Evolutionary conservation across 202 grass and related monocot genomes (phyloP).

Genomic region (Panicum hallii): DNA sequence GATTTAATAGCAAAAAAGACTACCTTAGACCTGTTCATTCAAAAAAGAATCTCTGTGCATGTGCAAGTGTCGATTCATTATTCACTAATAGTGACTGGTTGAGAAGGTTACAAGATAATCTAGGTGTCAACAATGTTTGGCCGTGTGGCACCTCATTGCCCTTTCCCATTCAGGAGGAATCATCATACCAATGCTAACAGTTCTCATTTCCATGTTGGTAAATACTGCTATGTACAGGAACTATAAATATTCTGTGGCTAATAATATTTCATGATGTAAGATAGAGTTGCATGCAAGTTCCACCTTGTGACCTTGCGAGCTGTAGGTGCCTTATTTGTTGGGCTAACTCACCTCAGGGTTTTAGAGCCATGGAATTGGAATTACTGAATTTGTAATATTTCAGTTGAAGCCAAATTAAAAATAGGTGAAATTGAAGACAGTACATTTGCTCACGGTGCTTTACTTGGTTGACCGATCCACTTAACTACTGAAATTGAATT

Average conservation of each 20-base stretch:
- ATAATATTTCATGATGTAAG: neutral
- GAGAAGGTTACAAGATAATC: slow-evolving; percentile 10
- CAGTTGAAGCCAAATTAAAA: slow-evolving; percentile 5
- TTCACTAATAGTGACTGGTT: slow-evolving; percentile 2
- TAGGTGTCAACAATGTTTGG: neutral
- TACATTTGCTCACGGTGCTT: neutral
- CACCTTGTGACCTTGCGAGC: neutral
- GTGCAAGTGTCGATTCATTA: neutral
- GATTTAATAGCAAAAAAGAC: neutral
- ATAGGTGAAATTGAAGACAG: slow-evolving; percentile 21
- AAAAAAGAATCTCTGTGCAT: neutral
- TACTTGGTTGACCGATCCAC: neutral
- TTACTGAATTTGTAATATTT: neutral
- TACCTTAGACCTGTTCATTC: slow-evolving; percentile 11
- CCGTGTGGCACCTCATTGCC: neutral
- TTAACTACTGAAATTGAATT: neutral
- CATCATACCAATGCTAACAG: neutral
- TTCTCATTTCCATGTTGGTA: slow-evolving; percentile 15
- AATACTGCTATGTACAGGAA: neutral
- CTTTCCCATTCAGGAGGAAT: neutral
- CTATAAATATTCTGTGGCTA: slow-evolving; percentile 1
- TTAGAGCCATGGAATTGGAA: neutral
- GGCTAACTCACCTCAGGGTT: neutral
- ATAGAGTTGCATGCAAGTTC: slow-evolving; percentile 9
- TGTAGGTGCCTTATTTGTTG: slow-evolving; percentile 2